These are phyloP conservation scores for Neopestalotiopsis clavispora DNA, from an alignment of 2,329 filamentous ascomycete species.

Conservation along the genomic window DNA sequence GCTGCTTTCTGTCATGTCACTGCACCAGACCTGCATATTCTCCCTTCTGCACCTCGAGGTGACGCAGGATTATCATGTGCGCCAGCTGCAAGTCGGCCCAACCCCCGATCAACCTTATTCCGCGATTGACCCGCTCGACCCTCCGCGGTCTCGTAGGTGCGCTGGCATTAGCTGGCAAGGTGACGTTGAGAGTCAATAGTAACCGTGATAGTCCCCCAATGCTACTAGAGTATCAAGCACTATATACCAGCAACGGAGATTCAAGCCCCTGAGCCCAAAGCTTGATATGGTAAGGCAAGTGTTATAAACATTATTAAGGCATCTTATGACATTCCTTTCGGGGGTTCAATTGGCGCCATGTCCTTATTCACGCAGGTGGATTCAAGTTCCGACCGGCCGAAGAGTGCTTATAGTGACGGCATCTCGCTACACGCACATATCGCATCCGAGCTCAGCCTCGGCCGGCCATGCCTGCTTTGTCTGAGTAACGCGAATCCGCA, in stretches of 20 bases:
- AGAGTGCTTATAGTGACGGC: not conserved
- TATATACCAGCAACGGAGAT: not conserved
- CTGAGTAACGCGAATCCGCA: not conserved
- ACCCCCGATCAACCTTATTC: not conserved
- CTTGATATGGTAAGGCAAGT: no score
- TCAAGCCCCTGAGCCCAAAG: not conserved
- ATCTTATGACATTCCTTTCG: no score
- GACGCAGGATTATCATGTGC: not conserved
- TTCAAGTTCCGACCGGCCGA: no score
- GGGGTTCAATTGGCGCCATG: no score
- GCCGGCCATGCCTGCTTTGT: not conserved
- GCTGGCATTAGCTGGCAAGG: not conserved
- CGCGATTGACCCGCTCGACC: not conserved
- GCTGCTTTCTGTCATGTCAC: not conserved
- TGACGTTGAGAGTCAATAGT: not conserved
- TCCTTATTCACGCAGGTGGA: no score
- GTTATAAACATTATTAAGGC: no score
- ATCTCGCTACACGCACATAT: not conserved
- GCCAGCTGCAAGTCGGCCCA: conserved; percentile 8
- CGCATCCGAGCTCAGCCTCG: not conserved
- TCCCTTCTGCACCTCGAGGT: not conserved
- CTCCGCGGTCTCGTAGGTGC: not conserved
- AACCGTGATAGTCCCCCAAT: not conserved
- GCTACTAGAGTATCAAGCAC: not conserved
- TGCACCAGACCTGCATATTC: conserved; percentile 1